Evolutionary conservation across 768 basidiomycete genomes (phyloP), one percentile per base, ranked within the genome.

Genomic region (Termitomyces sp.): DNA sequence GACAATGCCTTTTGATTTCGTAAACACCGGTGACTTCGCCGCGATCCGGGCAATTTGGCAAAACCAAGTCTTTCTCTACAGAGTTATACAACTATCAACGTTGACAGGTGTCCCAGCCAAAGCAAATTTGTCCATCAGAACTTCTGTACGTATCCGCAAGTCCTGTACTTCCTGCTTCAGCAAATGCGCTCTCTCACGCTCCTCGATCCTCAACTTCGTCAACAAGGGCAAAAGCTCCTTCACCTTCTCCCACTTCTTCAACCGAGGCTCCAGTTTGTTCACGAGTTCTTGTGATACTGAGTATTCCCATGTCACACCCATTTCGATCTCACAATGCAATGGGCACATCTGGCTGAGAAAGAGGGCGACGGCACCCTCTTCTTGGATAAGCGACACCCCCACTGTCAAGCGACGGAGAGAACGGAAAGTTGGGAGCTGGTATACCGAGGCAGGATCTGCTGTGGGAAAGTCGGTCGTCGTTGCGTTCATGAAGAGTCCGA

Each of bases 291-390:
- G 45, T 12, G 14, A 30, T 6, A 51, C 8, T 15, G 55, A 54
- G 1, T 67, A 62, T 1, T 72, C 70, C 83, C 82, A 84, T 10
- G 76, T 81, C 45, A 81, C 68, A 0, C 82, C 83, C 28, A 65
- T 68, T 37, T 75, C 73, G 9, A 84, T 48, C 8, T 35, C 47
- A 61, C 77, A 81, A 2, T 64, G 62, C 2, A 72, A 60, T 0
- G 82, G 80, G 37, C 77, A 75, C 3, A 87, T 60, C 19, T 74
- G 75, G 59, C 78, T 79, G 53, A 87, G 70, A 60, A 80, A 84
- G 11, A 80, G 70, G 17, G 83, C 75, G 30, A 79, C 75, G 0
- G 74, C 60, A 4, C 70, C 74, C 5, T 73, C 65, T 14, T 80
- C 73, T 2, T 62, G 45, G 26, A 82, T 74, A 48, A 67, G 65